Base-by-base conservation (phyloP, 139 green algal genomes). In the Asterochloris sp. region DNA sequence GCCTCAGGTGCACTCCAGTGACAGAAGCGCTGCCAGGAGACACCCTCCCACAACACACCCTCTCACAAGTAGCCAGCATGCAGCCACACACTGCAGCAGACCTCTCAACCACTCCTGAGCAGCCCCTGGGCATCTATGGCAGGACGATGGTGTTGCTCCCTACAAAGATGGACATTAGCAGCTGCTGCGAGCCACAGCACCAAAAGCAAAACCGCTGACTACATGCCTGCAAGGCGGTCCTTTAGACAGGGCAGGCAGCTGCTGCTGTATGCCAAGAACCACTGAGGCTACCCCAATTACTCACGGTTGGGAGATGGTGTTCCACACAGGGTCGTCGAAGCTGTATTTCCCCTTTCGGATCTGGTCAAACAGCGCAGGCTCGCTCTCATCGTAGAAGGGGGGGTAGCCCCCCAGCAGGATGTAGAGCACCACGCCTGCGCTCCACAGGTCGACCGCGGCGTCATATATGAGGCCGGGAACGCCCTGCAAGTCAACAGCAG, bases 391-490 rank as follows among this genome's bases (percentile, higher is more conserved):
- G 81, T 94, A 97, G 85, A 98, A 98, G 15, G 96, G 96, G 13
- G 94, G 94, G 86, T 97, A 98, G 23, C 95, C 95, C 28, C 90
- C 92, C 73, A 98, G 92, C 82, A 98, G 85, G 73, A 98, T 92
- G 84, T 93, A 96, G 23, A 96, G 83, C 76, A 96, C 92, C n/a
- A 96, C 87, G 62, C 92, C 92, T 12, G 84, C 83, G n/a, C 69
- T 87, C 92, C 92, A 96, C 71, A 96, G 84, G 84, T 96, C 91
- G 68, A 91, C 92, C 71, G 85, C 85, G 47, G 82, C 73, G 24
- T 81, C 85, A 78, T 95, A 95, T 11, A 80, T 83, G 15, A 86
- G 68, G 12, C 82, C 82, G 13, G 80, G 85, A 0, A 79, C 83
- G 6, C 82, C 82, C 87, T 90, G 84, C 47, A 61, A 1, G 1